Base-by-base conservation (phyloP, 345 rosid genomes). In the Turritis glabra region DNA sequence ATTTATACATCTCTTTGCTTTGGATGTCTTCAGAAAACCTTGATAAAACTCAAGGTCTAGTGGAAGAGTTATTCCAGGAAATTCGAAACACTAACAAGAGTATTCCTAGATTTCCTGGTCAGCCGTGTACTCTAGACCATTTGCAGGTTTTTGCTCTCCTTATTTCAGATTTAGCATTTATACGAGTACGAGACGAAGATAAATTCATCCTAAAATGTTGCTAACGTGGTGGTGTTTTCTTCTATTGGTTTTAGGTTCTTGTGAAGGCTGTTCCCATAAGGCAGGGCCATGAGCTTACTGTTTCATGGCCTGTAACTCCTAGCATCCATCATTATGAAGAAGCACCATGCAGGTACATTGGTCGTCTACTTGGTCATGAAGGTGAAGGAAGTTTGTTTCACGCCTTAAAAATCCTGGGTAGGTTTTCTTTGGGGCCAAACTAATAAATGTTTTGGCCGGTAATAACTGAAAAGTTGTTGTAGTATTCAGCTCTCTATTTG, bases 361-460 rank as follows among this genome's bases (percentile, higher is more conserved):
- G 86, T 73, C 86, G 84, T 74, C 87, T 94, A 74, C 84, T 91
- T 78, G 95, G 93, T 44, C 97, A 94, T 64, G 87, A 89, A 86
- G 96, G 91, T 79, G 87, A 91, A 86, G 98, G 98, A 71, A 89
- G 97, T 37, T 59, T 94, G 73, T 94, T 81, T 84, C 85, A 85
- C 51, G 81, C 89, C 86, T 82, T 94, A 86, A 94, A 94, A 82
- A 82, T 61, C 57, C 74, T 84, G 78, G 98, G 98, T 94, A 81
- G 65, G 93, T 84, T 69, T 41, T 68, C 32, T 51, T 23, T 59
- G 40, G 10, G 11, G 29, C 12, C 22, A 30, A 50, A 13, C 9
- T 38, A 8, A 50, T 26, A 38, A 27, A 25, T 9, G 15, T 3
- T 48, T 22, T 35, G 37, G 46, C 25, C 30, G 22, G 32, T 57